Percentiles rank a stretch among this genome's conserved stretches.
Evolutionary conservation across 257 asterid genomes (phyloP).

Genomic region (Capsicum pubescens): DNA sequence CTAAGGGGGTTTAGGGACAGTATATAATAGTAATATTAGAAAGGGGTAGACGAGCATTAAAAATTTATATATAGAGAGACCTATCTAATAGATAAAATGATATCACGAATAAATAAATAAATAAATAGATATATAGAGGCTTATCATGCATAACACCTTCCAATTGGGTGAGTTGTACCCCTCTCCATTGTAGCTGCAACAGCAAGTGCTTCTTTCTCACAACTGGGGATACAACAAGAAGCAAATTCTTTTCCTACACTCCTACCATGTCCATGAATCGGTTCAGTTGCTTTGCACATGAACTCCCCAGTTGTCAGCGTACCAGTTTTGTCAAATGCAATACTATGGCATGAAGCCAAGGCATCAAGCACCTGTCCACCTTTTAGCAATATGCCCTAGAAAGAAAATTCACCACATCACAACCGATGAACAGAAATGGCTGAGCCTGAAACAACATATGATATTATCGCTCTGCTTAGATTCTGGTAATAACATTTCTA

Average conservation of each 20-base stretch:
- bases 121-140: background rate
- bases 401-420: conserved; percentile 33
- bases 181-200: conserved; percentile 99
- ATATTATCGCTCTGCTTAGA: background rate
- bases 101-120: too few relatives aligned
- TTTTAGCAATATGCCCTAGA: conserved; percentile 93
- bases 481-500: conserved; percentile 13
- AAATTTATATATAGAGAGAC: background rate
- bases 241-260: conserved; percentile 45
- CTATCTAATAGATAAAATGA: background rate
- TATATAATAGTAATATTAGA: background rate
- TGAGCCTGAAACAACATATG: conserved; percentile 7
- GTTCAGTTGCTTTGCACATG: conserved; percentile 98
- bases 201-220: conserved; percentile 98
- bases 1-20: background rate
- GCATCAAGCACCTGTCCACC: conserved; percentile 97
- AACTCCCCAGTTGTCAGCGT: conserved; percentile 97
- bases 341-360: conserved; percentile 87
- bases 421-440: conserved; percentile 25
- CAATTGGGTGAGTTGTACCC: conserved; percentile 99
- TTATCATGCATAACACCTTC: conserved; percentile 60
- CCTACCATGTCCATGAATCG: conserved; percentile 83
- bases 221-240: conserved; percentile 88
- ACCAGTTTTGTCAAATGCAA: conserved; percentile 99
- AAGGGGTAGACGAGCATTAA: background rate